Percentiles rank a stretch among this genome's conserved stretches.
Conservation (phyloP, 805 yeast genomes). For the Cyberlindnera saturnus region DNA sequence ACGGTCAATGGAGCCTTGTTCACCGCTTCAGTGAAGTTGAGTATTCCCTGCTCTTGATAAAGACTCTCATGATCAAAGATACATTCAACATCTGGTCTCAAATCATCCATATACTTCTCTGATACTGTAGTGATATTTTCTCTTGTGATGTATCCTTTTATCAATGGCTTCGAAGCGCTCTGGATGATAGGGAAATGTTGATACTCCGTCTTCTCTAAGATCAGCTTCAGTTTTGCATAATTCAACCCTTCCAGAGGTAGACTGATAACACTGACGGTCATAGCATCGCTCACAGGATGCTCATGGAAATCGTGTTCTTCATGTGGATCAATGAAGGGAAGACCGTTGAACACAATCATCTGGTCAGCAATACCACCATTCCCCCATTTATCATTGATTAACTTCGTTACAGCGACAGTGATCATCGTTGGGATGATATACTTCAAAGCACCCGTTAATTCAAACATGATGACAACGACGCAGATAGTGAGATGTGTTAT, state of each 20-base stretch:
- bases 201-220: conserved; percentile 30
- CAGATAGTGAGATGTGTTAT: conserved; percentile 89
- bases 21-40: conserved; percentile 29
- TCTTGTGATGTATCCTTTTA: conserved; percentile 42
- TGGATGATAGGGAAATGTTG: conserved; percentile 52
- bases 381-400: conserved; percentile 73
- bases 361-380: conserved; percentile 92
- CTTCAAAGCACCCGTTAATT: conserved; percentile 88
- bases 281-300: conserved; percentile 47
- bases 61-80: conserved; percentile 2
- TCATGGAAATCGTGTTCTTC: conserved; percentile 58
- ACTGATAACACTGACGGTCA: conserved; percentile 42
- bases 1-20: conserved; percentile 61
- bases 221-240: conserved; percentile 27
- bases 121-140: conserved; percentile 32
- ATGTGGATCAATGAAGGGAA: conserved; percentile 73
- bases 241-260: conserved; percentile 34
- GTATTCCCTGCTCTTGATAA: conserved; percentile 6
- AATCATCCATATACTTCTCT: conserved; percentile 26
- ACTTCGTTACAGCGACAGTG: conserved; percentile 81
- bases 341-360: conserved; percentile 83
- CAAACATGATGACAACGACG: conserved; percentile 93
- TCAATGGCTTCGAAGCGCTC: conserved; percentile 30
- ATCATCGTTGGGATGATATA: conserved; percentile 96
- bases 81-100: conserved; percentile 13